A percentile compares a stretch with the other conserved stretches of the same genome.
These are phyloP conservation scores for Penicillium sp. DNA, from an alignment of 2,329 filamentous ascomycete species.

Conservation along the genomic window DNA sequence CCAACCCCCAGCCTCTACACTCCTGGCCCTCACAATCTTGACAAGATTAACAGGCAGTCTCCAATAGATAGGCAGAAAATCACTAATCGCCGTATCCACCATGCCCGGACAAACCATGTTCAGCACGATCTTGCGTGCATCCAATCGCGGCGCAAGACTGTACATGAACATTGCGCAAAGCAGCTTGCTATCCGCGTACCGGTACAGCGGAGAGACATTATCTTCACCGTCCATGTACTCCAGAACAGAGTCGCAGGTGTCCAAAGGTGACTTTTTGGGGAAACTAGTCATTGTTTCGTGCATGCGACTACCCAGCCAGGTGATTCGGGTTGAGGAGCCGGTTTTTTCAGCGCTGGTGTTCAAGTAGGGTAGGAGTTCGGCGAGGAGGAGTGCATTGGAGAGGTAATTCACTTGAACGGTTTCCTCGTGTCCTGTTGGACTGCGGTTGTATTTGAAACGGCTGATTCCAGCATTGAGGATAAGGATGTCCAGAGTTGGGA, in stretches of 20 bases:
- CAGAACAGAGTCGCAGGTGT: conserved; percentile 5
- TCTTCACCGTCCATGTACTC: conserved; percentile 24
- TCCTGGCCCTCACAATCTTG: conserved; percentile 19
- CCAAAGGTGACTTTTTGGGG: conserved; percentile 18
- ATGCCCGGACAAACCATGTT: conserved; percentile 39
- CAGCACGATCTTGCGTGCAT: conserved; percentile 29
- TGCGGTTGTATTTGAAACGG: conserved; percentile 24
- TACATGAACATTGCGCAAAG: conserved; percentile 35
- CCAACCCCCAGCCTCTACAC: conserved; percentile 27
- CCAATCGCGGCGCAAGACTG: conserved; percentile 28
- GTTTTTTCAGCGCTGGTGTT: conserved; percentile 24
- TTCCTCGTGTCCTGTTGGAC: conserved; percentile 44
- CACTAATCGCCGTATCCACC: conserved; percentile 30
- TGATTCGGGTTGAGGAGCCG: conserved; percentile 21
- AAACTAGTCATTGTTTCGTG: conserved; percentile 17
- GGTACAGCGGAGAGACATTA: conserved; percentile 4
- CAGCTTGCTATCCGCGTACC: conserved; percentile 32
- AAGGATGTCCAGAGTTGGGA: conserved; percentile 25
- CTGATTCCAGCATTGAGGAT: conserved; percentile 35
- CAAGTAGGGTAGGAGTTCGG: conserved; percentile 39
- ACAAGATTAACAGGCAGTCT: conserved; percentile 22
- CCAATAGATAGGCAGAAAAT: conserved; percentile 27
- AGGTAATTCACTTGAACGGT: conserved; percentile 46
- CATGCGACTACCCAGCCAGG: conserved; percentile 32
- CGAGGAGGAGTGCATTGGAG: conserved; percentile 35